These are phyloP conservation scores for Solanum tacnaense DNA, from an alignment of 257 asterid genomes.

Conservation along the genomic window DNA sequence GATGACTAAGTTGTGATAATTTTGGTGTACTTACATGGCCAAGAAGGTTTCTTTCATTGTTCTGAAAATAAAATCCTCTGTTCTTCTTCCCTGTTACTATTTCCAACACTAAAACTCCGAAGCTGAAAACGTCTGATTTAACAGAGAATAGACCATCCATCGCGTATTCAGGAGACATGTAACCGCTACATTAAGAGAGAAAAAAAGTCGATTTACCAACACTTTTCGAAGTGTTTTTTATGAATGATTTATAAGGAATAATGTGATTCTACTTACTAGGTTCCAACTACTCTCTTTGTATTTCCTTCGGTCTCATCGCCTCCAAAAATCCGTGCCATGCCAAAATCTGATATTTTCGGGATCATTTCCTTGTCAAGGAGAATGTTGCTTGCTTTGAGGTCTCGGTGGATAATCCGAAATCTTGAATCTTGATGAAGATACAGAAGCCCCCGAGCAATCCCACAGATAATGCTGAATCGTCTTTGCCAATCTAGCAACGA, in stretches of 20 bases:
- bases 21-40: slow-evolving; percentile 27
- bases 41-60: slow-evolving; percentile 27
- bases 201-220: neutral
- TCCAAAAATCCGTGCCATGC: slow-evolving; percentile 40
- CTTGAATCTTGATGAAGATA: slow-evolving; percentile 42
- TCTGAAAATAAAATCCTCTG: slow-evolving; percentile 24
- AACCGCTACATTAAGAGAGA: slow-evolving; percentile 22
- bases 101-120: slow-evolving; percentile 40
- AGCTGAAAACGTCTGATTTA: slow-evolving; percentile 47
- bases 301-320: slow-evolving; percentile 32
- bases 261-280: slow-evolving; percentile 25
- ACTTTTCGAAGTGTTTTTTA: neutral
- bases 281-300: slow-evolving; percentile 36
- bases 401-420: slow-evolving; percentile 42
- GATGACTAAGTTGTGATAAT: neutral
- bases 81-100: slow-evolving; percentile 33
- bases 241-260: neutral
- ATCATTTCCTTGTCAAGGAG: slow-evolving; percentile 40
- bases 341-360: slow-evolving; percentile 47
- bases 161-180: slow-evolving; percentile 52
- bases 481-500: slow-evolving; percentile 22
- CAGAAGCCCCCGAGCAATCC: slow-evolving; percentile 39
- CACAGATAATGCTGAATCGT: slow-evolving; percentile 28
- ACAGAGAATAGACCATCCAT: slow-evolving; percentile 38
- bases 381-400: slow-evolving; percentile 39